phyloP scores from a whole-genome alignment of 441 rosid genomes.

The Croton setiger region DNA sequence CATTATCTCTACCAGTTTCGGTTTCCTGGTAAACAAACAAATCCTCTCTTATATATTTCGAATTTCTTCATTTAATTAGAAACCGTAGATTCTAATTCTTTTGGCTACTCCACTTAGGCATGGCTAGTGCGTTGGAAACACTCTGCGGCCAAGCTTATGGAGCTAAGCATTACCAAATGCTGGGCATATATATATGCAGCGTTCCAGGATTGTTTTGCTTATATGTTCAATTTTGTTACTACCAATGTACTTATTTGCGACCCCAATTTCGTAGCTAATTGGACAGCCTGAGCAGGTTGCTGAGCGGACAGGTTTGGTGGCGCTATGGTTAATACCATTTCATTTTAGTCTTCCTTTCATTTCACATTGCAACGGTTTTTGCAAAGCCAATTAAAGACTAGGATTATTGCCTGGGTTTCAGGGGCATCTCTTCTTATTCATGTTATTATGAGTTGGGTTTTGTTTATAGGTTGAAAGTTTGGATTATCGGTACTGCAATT shows the following conservation, averaged over 20 bases:
- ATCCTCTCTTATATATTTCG: background rate
- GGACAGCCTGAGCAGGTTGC: conserved; percentile 42
- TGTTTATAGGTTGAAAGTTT: conserved; percentile 38
- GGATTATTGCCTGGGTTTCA: conserved; percentile 37
- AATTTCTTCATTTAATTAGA: background rate
- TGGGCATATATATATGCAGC: conserved; percentile 55
- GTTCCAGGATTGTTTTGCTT: conserved; percentile 45
- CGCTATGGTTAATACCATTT: conserved; percentile 46
- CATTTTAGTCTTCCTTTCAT: conserved; percentile 48
- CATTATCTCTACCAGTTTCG: conserved; percentile 34
- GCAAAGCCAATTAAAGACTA: conserved; percentile 49
- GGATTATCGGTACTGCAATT: conserved; percentile 42
- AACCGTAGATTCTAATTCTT: background rate
- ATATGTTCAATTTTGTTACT: conserved; percentile 35
- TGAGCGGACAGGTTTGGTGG: conserved; percentile 42
- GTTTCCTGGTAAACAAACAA: conserved; percentile 33
- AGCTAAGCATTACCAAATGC: conserved; percentile 49
- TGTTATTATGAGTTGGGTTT: conserved; percentile 38
- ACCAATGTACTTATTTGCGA: conserved; percentile 43
- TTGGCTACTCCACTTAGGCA: conserved; percentile 45
- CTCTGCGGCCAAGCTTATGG: conserved; percentile 77
- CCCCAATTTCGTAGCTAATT: conserved; percentile 41
- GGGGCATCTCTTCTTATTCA: conserved; percentile 34
- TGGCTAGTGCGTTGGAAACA: conserved; percentile 73
- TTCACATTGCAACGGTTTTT: conserved; percentile 47